Conservation (phyloP, 2,329 filamentous ascomycete genomes). For the Periconia sp. region DNA sequence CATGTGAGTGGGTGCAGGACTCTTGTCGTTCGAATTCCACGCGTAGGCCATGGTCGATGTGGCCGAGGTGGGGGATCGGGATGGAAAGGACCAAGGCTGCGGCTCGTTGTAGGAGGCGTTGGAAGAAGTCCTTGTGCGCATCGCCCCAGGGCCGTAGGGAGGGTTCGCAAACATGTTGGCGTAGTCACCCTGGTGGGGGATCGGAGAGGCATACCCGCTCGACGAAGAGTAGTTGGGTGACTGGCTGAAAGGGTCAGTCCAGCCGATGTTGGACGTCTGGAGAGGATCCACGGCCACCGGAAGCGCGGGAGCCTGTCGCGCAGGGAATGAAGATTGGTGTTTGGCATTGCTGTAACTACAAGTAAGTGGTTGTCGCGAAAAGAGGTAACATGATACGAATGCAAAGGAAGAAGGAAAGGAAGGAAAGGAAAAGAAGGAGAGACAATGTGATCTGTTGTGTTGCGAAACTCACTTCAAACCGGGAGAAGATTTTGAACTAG, state of each 20-base stretch:
- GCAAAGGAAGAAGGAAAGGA: constrained; percentile 6
- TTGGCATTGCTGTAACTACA: constrained; percentile 18
- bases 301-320: constrained; percentile 16
- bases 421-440: constrained; percentile 9
- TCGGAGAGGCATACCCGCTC: constrained; percentile 37
- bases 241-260: constrained; percentile 30
- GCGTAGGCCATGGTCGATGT: constrained; percentile 36
- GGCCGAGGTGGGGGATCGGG: constrained; percentile 38
- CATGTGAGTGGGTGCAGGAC: constrained; percentile 21
- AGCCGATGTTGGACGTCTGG: constrained; percentile 16
- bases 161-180: constrained; percentile 30
- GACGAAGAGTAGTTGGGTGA: constrained; percentile 37
- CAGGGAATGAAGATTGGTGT: constrained; percentile 11
- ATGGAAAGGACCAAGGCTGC: constrained; percentile 29
- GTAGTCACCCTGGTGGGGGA: constrained; percentile 27
- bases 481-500: constrained; percentile 23
- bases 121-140: constrained; percentile 40
- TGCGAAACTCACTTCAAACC: constrained; percentile 41
- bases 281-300: constrained; percentile 22
- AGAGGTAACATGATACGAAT: background rate
- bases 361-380: constrained; percentile 7
- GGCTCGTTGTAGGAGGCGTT: constrained; percentile 38
- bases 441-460: constrained; percentile 15
- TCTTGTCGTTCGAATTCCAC: constrained; percentile 34
- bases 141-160: constrained; percentile 24